Evolutionary conservation across 2,329 filamentous ascomycete species (phyloP), one percentile per base, ranked within the genome.

Genomic region (Xylaria arbuscula): DNA sequence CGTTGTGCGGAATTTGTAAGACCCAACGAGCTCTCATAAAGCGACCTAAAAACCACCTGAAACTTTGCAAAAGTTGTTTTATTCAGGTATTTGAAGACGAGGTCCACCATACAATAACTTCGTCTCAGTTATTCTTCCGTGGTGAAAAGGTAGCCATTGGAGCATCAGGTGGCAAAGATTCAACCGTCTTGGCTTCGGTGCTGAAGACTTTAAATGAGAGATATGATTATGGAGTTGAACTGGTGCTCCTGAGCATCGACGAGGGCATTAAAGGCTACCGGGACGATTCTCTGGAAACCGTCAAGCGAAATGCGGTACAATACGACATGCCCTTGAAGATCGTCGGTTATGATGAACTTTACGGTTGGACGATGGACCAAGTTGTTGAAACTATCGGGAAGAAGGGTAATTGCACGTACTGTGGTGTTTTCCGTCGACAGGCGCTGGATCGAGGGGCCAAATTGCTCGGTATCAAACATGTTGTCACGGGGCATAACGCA

Each of bases 291-390:
- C 84, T 99, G 19, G 94, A 98, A 81, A 98, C 96, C 0, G 96
- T 99, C 54, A 98, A 98, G 85, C 87, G 95, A 68, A 98, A 99
- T 80, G 93, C 94, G 0, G 80, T 88, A 13, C 94, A 98, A 80
- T 98, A 98, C 81, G 89, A 91, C 1, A 97, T 99, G 91, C 89
- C 92, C 0, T 83, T 99, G 57, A 93, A 93, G 74, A 97, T 99
- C 64, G 89, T 99, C 58, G 94, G 95, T 58, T 99, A 99, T 76
- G 91, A 91, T 62, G 92, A 98, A 76, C 84, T 99, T 10, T 99
- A 99, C 79, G 96, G 95, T 9, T 99, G 96, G 96, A 98, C 94
- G 0, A 99, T 99, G 96, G 96, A 99, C 77, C 93, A 98, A 77
- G 96, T 99, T 10, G 97, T 99, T 3, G 92, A 94, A 76, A 93